Evolutionary conservation across 2,329 filamentous ascomycete genomes (phyloP).

Genomic region (Aureobasidium sp.): DNA sequence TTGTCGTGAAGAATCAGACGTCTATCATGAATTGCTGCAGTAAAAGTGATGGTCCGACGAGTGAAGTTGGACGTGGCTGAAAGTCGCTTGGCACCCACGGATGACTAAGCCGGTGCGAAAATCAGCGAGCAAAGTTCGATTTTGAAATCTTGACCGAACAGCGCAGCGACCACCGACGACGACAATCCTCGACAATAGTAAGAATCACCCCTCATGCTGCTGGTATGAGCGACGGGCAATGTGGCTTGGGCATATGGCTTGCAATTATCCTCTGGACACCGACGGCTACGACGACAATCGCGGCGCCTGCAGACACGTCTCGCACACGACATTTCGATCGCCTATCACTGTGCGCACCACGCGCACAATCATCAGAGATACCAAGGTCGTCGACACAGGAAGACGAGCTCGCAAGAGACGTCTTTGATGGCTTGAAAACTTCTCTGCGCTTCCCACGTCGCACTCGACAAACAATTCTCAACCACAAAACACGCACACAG

Average conservation of each 20-base stretch:
- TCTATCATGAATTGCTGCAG: background rate
- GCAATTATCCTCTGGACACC: background rate
- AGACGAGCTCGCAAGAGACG: background rate
- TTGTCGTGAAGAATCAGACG: background rate
- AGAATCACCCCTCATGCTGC: background rate
- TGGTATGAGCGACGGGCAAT: background rate
- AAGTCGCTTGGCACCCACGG: background rate
- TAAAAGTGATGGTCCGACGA: background rate
- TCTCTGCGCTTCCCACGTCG: background rate
- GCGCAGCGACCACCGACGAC: constrained; percentile 14
- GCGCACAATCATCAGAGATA: background rate
- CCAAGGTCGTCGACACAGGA: background rate
- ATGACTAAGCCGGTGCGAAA: background rate
- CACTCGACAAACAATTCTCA: background rate
- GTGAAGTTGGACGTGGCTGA: background rate
- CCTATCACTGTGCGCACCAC: background rate
- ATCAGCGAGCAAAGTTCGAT: background rate
- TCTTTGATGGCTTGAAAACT: background rate
- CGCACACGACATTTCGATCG: background rate
- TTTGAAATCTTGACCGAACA: background rate
- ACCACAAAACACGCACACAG: background rate
- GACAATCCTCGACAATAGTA: constrained; percentile 11
- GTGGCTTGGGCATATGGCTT: constrained; percentile 1
- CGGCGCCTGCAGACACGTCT: background rate
- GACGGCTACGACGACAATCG: constrained; percentile 10